Conservation (phyloP, 768 basidiomycete species). For the Xanthoconium purpureum region DNA sequence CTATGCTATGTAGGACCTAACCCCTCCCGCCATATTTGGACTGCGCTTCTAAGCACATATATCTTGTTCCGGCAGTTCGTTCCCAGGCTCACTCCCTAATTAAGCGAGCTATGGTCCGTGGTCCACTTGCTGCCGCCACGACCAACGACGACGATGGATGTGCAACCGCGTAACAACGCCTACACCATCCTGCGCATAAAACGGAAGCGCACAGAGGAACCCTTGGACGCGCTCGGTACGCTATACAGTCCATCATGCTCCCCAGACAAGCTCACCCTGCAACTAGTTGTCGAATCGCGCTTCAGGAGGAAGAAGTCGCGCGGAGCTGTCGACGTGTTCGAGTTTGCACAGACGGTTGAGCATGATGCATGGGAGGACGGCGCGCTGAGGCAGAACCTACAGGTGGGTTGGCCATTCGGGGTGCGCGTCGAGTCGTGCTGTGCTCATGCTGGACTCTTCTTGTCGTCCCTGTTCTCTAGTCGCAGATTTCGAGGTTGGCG, state of each 20-base stretch:
- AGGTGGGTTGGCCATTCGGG: constrained; percentile 42
- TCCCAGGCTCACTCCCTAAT: background rate
- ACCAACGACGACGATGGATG: constrained; percentile 15
- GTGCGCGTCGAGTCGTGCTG: background rate
- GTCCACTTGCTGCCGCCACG: too few relatives aligned
- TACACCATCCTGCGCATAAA: constrained; percentile 81
- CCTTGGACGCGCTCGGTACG: constrained; percentile 75
- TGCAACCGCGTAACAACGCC: constrained; percentile 33
- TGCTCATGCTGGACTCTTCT: background rate
- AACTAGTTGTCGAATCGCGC: constrained; percentile 60
- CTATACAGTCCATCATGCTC: constrained; percentile 4
- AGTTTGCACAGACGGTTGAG: constrained; percentile 80
- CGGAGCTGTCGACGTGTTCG: constrained; percentile 58
- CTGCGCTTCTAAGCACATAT: background rate
- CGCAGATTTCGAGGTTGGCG: constrained; percentile 54
- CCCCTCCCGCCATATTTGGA: too few relatives aligned
- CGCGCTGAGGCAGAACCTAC: constrained; percentile 51
- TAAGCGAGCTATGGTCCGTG: too few relatives aligned
- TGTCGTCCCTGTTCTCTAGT: constrained; percentile 33
- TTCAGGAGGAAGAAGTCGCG: constrained; percentile 61
- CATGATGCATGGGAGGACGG: constrained; percentile 64
- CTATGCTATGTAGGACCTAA: too few relatives aligned
- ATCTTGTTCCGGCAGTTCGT: background rate
- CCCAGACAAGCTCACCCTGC: constrained; percentile 13
- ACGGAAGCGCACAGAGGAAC: constrained; percentile 78